A percentile compares a stretch with the other conserved stretches of the same genome.
Evolutionary conservation across 208 protist species (phyloP).

Genomic region (Crithidia brevicula): DNA sequence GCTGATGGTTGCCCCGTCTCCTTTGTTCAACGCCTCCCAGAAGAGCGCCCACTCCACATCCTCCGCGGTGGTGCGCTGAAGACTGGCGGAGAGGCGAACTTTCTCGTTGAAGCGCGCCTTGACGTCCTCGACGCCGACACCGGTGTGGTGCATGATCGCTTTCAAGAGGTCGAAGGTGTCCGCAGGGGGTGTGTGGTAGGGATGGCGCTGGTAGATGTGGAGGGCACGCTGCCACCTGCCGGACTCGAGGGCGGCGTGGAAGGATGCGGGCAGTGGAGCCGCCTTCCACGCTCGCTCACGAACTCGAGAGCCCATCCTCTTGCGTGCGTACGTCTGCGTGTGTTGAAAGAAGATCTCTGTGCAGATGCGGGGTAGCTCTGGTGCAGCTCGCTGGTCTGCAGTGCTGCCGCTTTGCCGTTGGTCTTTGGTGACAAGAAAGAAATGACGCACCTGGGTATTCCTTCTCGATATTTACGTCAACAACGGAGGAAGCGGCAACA

Average conservation of each 20-base stretch:
- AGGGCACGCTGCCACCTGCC: slow-evolving; percentile 85
- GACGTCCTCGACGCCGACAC: slow-evolving; percentile 80
- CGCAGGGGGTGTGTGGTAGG: slow-evolving; percentile 86
- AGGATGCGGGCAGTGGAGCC: slow-evolving; percentile 76
- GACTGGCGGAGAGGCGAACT: slow-evolving; percentile 68
- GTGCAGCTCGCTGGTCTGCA: neutral
- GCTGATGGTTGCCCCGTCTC: slow-evolving; percentile 82
- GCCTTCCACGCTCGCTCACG: slow-evolving; percentile 80
- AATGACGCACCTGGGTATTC: too few relatives aligned
- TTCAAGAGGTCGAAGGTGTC: slow-evolving; percentile 89
- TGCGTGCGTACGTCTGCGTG: neutral
- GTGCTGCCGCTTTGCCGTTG: neutral
- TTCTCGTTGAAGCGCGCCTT: slow-evolving; percentile 91
- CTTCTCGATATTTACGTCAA: too few relatives aligned
- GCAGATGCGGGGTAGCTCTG: too few relatives aligned
- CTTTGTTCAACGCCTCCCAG: slow-evolving; percentile 86
- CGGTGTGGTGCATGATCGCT: slow-evolving; percentile 83
- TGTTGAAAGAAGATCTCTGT: neutral
- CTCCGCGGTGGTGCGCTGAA: slow-evolving; percentile 74
- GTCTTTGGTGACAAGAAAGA: too few relatives aligned
- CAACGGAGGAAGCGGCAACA: too few relatives aligned
- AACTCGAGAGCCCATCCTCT: slow-evolving; percentile 9
- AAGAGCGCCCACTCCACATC: slow-evolving; percentile 90
- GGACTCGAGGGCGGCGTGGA: slow-evolving; percentile 77
- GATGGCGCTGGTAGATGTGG: slow-evolving; percentile 82